Evolutionary conservation across 140 eudicot genomes (phyloP), one percentile per base, ranked within the genome.

Genomic region (Ambrosia hybrid): DNA sequence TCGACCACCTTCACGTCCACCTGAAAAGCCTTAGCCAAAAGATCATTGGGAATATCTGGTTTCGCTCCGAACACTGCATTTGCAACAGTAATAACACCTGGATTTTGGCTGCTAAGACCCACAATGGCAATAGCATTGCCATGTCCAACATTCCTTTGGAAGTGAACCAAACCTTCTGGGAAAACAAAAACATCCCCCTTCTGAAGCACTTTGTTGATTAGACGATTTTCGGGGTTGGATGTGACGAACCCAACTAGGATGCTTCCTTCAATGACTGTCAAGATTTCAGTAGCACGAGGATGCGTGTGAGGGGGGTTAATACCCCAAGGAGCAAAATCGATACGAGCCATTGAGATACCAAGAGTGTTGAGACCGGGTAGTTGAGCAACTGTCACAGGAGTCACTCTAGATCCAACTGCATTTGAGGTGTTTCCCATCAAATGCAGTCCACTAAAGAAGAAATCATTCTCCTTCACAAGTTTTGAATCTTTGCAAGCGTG

Each of bases 321-420:
- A 12, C 75, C 80, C 70, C 69, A 43, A 43, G 69, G 74, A n/a
- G 74, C 80, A 43, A 13, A 67, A 11, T 76, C 80, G 0, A 68
- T 17, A 14, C 80, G 80, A 3, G 79, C 60, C 73, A 75, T 55
- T 21, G 73, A 67, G 51, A 76, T 46, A 11, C 80, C 80, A 30
- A 76, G 74, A 57, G 80, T 67, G 68, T 76, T 76, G 55, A 76
- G 80, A 14, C 74, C 80, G 3, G 70, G 80, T 4, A 76, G 17
- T 38, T 76, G 76, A 1, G 58, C 71, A 14, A 34, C 71, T 0
- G 61, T 67, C 0, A 78, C 77, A 2, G 61, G 73, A 52, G 82
- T 70, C 16, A 64, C 77, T n/a, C 17, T 34, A 26, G 76, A 78
- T 14, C 82, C 82, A 2, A 55, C 73, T 1, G 73, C 73, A 45